Evolutionary conservation across 2,329 filamentous ascomycete species (phyloP), one percentile per base, ranked within the genome.

Genomic region (Trichoderma citrinoviride): DNA sequence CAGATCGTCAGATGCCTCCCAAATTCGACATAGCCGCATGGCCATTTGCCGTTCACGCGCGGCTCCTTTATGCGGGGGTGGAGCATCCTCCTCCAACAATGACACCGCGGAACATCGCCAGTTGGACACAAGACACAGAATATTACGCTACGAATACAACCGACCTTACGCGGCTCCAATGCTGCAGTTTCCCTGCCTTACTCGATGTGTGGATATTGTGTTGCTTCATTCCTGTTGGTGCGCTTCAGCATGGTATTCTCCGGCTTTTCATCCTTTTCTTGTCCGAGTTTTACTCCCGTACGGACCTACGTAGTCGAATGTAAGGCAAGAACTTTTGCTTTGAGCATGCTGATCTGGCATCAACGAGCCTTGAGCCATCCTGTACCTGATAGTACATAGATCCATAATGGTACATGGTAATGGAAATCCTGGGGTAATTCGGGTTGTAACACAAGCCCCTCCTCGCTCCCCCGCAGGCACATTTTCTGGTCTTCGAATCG

Each of bases 1-100:
- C 23, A 29, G 58, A 61, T 61, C 58, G 58, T 37, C 47, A 61
- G 37, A 61, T 53, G 19, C 33, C 37, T 41, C 58, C 58, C 58
- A 10, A 7, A 61, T 61, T 33, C 6, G 47, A 61, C 37, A 40
- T 61, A 61, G 58, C 21, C 21, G 43, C 55, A 43, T n/a, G 53
- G 17, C 25, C 29, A 52, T 61, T 29, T 61, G 47, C 58, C 58
- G 46, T 47, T 40, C 37, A 43, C 33, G 23, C 33, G 23, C 25
- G 25, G 27, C 21, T 27, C 23, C 15, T 19, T 19, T 44, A 37
- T 61, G 58, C 58, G 58, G 58, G 58, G 58, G 58, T 53, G 58
- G 58, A 44, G 3, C 58, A 29, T 43, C 17, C 10, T 21, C 25
- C 46, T 53, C 58, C 58, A 61, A 61, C 53, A 15, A 33, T 12